Evolutionary conservation across 106 monocot species (phyloP), one percentile per base, ranked within the genome.

Genomic region (Agapanthus africanus): DNA sequence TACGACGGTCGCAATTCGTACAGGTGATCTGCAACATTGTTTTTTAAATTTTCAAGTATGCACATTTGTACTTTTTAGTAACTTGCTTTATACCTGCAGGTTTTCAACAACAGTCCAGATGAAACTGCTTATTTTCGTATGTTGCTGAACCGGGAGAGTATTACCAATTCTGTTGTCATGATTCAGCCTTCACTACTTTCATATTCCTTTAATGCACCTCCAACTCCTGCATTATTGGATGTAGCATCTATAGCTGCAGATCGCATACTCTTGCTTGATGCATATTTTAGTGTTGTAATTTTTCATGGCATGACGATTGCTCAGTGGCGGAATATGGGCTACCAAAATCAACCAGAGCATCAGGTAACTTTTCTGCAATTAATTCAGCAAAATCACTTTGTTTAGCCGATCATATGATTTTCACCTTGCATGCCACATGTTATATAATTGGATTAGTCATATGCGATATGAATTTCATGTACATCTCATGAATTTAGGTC

Each of bases 51-150:
- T 26, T 66, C 15, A 42, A 42, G 27, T 6, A 66, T 39, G 37
- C 16, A 16, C 40, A 54, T 60, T 75, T 66, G 40, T 38, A 40
- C 13, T 56, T 19, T 13, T 41, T 22, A 15, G 25, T 69, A 22
- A 27, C 28, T 66, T 4, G 19, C 19, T 67, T 69, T 73, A 16
- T 74, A 75, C 15, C n/a, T 39, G 26, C 85, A 95, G 95, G 97
- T 99, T 73, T 99, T 99, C 57, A 99, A 99, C 64, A 99, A 99
- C 65, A 99, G 92, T 70, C 97, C 97, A 21, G 97, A 99, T 79
- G 97, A 99, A 75, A 99, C 97, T 52, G 97, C 97, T 37, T 99
- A 87, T 85, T 99, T 99, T 70, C 80, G 92, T 51, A 99, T 99
- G 78, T 62, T 99, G 62, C 83, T 99, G 77, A 99, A 99, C 54